Base-by-base conservation (phyloP, 192 early-diverging fungal species). In the Hyaloraphidium curvatum region DNA sequence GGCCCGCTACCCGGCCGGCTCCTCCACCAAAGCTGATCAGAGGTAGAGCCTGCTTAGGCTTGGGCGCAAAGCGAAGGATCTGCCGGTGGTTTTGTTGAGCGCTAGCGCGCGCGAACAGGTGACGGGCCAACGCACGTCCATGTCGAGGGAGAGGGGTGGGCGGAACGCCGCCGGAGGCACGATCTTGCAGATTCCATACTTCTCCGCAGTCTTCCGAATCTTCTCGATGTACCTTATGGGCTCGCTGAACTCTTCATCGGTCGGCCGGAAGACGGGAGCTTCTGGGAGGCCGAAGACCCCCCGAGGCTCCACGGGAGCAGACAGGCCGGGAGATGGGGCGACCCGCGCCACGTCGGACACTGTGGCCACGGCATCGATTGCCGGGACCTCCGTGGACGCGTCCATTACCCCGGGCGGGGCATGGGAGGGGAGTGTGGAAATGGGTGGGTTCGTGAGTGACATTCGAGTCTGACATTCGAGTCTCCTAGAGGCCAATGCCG, bases 131-230 rank as follows among this genome's bases (percentile, higher is more conserved):
- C 61, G 61, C 57, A 78, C 83, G 69, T 79, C 62, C 40, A 83
- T 82, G 59, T 94, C 85, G 37, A 97, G 59, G 4, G 79, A 64
- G 67, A 91, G 88, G 27, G 57, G 69, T 52, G 89, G 89, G 26
- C 70, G 76, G 82, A 88, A 97, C 2, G 72, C 75, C 31, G 60
- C 62, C 9, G 93, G 93, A 40, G 93, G 93, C 28, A 97, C 73
- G 55, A 97, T 83, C 62, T 97, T 97, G 63, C 84, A 78, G 50
- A 97, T 80, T 3, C 93, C 89, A 19, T 77, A 74, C 55, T 67
- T 51, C 58, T 91, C 87, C 33, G 77, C 89, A 56, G 75, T 64
- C 1, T 70, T 58, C 5, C 80, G 70, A 58, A 94, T 92, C 50
- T 64, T 72, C 50, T 82, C 77, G 63, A 97, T 87, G 62, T 84